These are phyloP conservation scores for Collybiopsis confluens DNA, from an alignment of 768 basidiomycete genomes.

Conservation along the genomic window DNA sequence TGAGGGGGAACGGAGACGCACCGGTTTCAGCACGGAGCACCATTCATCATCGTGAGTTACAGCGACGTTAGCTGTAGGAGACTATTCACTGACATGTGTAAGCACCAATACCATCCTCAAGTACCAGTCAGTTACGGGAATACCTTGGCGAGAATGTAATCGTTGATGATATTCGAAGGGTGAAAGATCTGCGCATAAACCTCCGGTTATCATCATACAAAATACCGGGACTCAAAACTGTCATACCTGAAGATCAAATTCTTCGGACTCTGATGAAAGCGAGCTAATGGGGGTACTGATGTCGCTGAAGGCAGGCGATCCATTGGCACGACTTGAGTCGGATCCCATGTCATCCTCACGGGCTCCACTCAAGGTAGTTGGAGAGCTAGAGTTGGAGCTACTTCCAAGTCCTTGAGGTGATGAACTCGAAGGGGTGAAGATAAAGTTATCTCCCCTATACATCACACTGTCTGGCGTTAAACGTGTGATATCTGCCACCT, in stretches of 20 bases:
- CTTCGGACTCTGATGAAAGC: too few species aligned
- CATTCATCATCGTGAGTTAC: slow-evolving; percentile 9
- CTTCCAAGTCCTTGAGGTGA: too few species aligned
- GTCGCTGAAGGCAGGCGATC: not conserved
- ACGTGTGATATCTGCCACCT: too few species aligned
- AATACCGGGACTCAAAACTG: not conserved
- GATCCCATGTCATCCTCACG: not conserved
- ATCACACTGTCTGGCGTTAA: too few species aligned
- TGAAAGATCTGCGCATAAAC: not conserved
- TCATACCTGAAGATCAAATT: too few species aligned
- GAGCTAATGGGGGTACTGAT: too few species aligned
- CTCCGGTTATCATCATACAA: not conserved
- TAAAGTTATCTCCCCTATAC: not conserved
- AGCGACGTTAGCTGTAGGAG: not conserved
- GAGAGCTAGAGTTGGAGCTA: not conserved
- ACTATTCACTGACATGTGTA: not conserved
- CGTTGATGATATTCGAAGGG: slow-evolving; percentile 7
- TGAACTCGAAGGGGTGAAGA: not conserved
- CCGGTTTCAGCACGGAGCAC: not conserved
- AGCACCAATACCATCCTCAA: not conserved
- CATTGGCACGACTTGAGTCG: not conserved
- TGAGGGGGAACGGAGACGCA: not conserved
- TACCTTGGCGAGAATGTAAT: slow-evolving; percentile 9
- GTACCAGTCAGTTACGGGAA: not conserved
- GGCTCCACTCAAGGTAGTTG: not conserved